Base-by-base conservation (phyloP, 1,139 yeast genomes). In the Candida anutae region DNA sequence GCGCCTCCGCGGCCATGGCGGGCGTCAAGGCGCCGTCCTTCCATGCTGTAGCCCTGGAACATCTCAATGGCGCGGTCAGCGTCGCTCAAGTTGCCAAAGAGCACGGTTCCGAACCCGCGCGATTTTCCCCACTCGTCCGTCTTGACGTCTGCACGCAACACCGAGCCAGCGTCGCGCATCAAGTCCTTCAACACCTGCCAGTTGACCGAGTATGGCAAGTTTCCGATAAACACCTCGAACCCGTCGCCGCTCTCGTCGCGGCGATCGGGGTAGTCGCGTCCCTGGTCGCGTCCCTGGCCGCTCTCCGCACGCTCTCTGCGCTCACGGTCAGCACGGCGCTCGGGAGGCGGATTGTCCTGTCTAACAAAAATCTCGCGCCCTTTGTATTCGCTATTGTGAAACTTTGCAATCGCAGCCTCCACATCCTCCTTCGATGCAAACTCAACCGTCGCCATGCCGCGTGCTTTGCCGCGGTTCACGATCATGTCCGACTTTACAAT, bases 361-460 rank as follows among this genome's bases (percentile, higher is more conserved):
- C 97, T 78, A 6, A 90, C 94, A 58, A 82, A 88, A 25, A 90
- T 81, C 43, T 77, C 79, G 50, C 98, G 77, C 11, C 90, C 95
- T 48, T 67, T 62, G 40, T 80, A 72, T 28, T 64, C 69, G 19
- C 73, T 65, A 47, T 82, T 81, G 54, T 84, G 82, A 46, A 70
- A 78, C 41, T 74, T 68, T 30, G 64, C 61, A 40, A 90, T 85
- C 15, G 97, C 97, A 21, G 62, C 67, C 31, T 68, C 70, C 3
- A 88, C 97, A 34, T 77, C 84, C 14, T 72, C 78, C 32, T 69
- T 63, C 29, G 65, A 63, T 10, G 76, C 63, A 47, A 81, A 90
- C 53, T 90, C 97, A 22, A 90, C 96, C 13, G 95, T 84, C 28
- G 88, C 93, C 90, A 79, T 81, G 38, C 98, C 88, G 60, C 93